phyloP scores from a whole-genome alignment of 1,284 basidiomycete genomes.

The Moniliella sp. region DNA sequence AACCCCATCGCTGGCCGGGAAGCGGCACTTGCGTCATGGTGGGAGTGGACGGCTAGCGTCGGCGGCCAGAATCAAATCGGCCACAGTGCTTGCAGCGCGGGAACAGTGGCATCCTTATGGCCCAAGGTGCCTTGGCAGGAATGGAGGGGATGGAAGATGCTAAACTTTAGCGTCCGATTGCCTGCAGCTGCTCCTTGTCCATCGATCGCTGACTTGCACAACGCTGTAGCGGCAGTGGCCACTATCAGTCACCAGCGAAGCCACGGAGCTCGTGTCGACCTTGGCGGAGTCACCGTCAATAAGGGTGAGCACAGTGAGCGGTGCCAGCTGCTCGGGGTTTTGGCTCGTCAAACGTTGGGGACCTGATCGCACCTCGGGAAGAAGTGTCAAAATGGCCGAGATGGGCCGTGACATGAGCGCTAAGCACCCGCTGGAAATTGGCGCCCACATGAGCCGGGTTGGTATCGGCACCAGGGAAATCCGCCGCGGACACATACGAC shows the following conservation, averaged over 20 bases:
- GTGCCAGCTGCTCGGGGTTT: neutral
- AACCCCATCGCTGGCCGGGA: too few relatives aligned
- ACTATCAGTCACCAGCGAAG: constrained; percentile 2
- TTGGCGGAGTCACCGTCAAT: neutral
- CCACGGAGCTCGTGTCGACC: neutral
- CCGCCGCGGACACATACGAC: constrained; percentile 11
- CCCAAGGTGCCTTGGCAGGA: too few relatives aligned
- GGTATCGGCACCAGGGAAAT: neutral
- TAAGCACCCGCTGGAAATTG: neutral
- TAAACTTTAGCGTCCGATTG: too few relatives aligned
- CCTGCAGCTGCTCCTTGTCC: too few relatives aligned
- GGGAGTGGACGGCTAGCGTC: too few relatives aligned
- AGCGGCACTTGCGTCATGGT: too few relatives aligned
- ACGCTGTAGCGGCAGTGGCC: too few relatives aligned
- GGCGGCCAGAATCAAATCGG: too few relatives aligned
- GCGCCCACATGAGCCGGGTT: neutral
- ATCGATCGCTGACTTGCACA: too few relatives aligned
- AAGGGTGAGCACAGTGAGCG: neutral
- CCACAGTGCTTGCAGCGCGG: too few relatives aligned
- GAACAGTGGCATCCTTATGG: too few relatives aligned
- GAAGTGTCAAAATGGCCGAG: neutral
- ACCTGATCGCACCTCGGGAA: neutral
- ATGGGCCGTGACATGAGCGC: neutral
- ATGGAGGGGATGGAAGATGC: too few relatives aligned
- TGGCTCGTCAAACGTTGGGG: neutral